Base-by-base conservation (phyloP, 192 early-diverging fungal species). In the Oehlia diaphana region DNA sequence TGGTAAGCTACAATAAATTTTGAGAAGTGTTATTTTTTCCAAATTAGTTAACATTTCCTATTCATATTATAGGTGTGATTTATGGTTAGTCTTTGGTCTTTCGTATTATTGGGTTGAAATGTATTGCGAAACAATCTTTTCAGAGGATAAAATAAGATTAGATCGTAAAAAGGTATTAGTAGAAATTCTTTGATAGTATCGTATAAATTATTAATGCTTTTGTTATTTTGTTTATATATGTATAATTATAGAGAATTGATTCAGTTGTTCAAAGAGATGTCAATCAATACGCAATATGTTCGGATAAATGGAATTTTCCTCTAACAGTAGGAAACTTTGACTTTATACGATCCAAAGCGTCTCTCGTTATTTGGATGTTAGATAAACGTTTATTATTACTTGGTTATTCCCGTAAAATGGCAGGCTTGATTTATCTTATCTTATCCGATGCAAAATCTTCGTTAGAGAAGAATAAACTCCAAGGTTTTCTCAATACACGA, bases 311-410 rank as follows among this genome's bases (percentile, higher is more conserved):
- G 61, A 84, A 84, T 9, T 85, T 85, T 7, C 87, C 90, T 35
- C 78, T 89, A 7, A 83, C 90, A 37, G 81, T 78, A 58, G 90
- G 91, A 68, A 89, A 89, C 77, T 73, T 90, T 1, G 93, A 94
- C 61, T 95, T 99, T 72, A 83, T 97, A 50, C 80, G 85, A 66
- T 84, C 97, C 12, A 99, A 99, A 83, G 88, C 94, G 8, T 90
- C 95, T 0, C 81, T 99, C 2, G 93, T 99, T 0, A 76, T 99
- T 72, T 92, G 96, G 81, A 98, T 99, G 92, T 88, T 99, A 16
- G 94, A 99, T 80, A 91, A 92, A 49, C 86, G 93, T 8, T 90
- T 97, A 88, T 83, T 91, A 5, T 93, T 95, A 80, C 93, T 94
- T 65, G 90, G 92, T 33, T 84, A 86, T 83, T 84, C 93, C 50